phyloP scores from a whole-genome alignment of 305 asterid species.

The Fraxinus nigra region DNA sequence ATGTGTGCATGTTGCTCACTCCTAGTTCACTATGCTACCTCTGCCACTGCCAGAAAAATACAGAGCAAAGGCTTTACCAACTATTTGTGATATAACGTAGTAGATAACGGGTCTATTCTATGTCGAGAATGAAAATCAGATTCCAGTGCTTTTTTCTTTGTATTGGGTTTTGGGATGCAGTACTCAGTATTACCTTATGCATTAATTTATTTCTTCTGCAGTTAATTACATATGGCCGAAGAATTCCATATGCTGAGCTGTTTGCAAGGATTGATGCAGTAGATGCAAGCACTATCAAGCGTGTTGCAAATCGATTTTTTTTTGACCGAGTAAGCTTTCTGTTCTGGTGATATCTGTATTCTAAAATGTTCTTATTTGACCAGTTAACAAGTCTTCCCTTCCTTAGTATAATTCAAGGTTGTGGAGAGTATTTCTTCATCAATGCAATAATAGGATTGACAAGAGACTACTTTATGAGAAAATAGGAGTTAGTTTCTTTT shows the following conservation, averaged over 20 bases:
- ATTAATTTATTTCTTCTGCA: slow-evolving; percentile 34
- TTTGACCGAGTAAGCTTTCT: slow-evolving; percentile 58
- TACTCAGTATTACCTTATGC: neutral
- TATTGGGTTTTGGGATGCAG: neutral
- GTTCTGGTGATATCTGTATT: neutral
- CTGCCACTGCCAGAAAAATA: neutral
- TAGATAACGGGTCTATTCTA: neutral
- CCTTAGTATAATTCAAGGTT: neutral
- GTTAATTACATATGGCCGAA: slow-evolving; percentile 91
- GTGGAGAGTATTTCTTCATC: neutral
- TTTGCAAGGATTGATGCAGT: slow-evolving; percentile 92
- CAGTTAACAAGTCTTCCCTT: neutral
- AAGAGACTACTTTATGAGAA: neutral
- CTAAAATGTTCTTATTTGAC: neutral
- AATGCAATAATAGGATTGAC: neutral
- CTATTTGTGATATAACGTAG: neutral
- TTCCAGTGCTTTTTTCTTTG: neutral
- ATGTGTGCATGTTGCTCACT: neutral
- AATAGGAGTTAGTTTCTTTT: neutral
- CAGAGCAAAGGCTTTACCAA: neutral
- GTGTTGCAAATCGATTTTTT: slow-evolving; percentile 88
- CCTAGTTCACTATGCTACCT: neutral
- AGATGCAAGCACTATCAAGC: slow-evolving; percentile 73
- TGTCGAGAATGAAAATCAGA: neutral
- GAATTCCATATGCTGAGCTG: slow-evolving; percentile 84